Evolutionary conservation across 306 rosid genomes (phyloP).

Genomic region (Biancaea sappan): DNA sequence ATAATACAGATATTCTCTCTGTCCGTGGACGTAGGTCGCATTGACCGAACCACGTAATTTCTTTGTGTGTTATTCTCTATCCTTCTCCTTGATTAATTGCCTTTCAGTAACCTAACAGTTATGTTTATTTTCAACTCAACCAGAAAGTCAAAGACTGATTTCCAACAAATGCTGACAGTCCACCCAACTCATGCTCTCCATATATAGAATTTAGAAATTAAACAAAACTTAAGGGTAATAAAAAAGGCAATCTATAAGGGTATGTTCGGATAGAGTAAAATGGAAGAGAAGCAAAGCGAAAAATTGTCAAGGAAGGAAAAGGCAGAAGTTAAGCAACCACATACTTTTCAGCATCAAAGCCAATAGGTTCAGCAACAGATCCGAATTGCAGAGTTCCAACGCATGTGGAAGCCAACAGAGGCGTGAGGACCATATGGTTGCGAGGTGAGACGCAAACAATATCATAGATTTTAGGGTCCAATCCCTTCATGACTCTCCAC

Average conservation of each 20-base stretch:
- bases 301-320: too few species aligned
- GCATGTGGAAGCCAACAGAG: slow-evolving; percentile 93
- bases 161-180: not conserved
- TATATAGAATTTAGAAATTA: not conserved
- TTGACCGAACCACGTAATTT: too few species aligned
- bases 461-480: slow-evolving; percentile 72
- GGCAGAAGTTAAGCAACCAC: slow-evolving; percentile 41
- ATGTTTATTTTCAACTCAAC: not conserved
- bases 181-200: not conserved
- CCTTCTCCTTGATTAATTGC: too few species aligned
- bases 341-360: slow-evolving; percentile 56
- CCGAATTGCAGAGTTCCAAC: slow-evolving; percentile 94
- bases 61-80: too few species aligned
- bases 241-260: too few species aligned
- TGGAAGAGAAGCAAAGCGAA: too few species aligned
- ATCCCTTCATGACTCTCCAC: slow-evolving; percentile 85
- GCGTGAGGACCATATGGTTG: slow-evolving; percentile 97
- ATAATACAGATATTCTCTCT: too few species aligned
- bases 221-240: not conserved
- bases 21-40: too few species aligned
- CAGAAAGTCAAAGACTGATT: not conserved
- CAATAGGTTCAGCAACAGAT: slow-evolving; percentile 89
- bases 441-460: slow-evolving; percentile 96
- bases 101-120: too few species aligned
- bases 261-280: too few species aligned